A percentile compares a stretch with the other conserved stretches of the same genome.
These are phyloP conservation scores for Cyphellophora europaea DNA, from an alignment of 2,329 filamentous ascomycete genomes.

Conservation along the genomic window DNA sequence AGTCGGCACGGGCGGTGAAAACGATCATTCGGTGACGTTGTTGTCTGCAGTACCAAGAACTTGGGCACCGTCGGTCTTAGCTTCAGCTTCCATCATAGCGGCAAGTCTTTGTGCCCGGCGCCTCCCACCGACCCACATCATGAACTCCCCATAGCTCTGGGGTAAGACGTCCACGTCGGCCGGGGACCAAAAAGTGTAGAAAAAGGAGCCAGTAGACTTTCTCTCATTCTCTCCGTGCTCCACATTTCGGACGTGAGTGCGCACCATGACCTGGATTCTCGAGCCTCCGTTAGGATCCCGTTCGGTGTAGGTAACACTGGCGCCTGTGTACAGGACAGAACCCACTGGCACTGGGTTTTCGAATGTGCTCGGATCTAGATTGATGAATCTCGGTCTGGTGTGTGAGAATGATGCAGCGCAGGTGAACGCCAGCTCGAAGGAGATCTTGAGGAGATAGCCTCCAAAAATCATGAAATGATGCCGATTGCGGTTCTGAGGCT, in stretches of 20 bases:
- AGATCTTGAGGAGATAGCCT: slow-evolving; percentile 64
- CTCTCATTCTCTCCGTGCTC: slow-evolving; percentile 52
- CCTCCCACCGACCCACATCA: slow-evolving; percentile 55
- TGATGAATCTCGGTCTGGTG: slow-evolving; percentile 60
- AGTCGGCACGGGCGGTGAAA: too few relatives aligned
- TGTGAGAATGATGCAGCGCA: slow-evolving; percentile 64
- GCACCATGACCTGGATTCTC: slow-evolving; percentile 60
- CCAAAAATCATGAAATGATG: slow-evolving; percentile 69
- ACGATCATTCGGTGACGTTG: not conserved
- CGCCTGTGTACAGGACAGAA: slow-evolving; percentile 64
- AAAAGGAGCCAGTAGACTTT: slow-evolving; percentile 64
- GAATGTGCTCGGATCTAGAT: slow-evolving; percentile 64
- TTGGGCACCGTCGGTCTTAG: slow-evolving; percentile 6
- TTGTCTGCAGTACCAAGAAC: not conserved
- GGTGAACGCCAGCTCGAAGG: slow-evolving; percentile 68
- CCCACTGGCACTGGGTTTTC: slow-evolving; percentile 67
- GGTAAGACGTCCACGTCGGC: slow-evolving; percentile 59
- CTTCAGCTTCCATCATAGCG: slow-evolving; percentile 26
- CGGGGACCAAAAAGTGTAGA: slow-evolving; percentile 63
- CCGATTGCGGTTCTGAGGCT: slow-evolving; percentile 60
- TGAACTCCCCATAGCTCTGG: slow-evolving; percentile 52
- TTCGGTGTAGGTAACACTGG: slow-evolving; percentile 63
- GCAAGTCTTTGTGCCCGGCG: slow-evolving; percentile 45
- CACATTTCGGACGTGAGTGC: slow-evolving; percentile 62
- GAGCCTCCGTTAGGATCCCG: slow-evolving; percentile 44